Conservation (phyloP, 2,329 filamentous ascomycete species). For the Alternaria burnsii region DNA sequence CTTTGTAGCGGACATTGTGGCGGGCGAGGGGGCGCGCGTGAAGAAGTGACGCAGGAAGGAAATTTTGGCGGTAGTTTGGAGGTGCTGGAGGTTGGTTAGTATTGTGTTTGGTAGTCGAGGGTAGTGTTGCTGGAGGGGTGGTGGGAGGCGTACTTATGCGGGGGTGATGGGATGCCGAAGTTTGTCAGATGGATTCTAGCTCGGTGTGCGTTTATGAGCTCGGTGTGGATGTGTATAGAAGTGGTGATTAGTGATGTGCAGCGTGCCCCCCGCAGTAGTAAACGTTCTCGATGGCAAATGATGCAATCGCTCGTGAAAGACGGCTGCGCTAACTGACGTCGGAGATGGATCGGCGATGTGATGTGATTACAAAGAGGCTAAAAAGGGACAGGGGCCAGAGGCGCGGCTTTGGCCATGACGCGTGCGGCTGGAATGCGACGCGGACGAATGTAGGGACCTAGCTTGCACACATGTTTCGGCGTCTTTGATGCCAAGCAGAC, state of each 20-base stretch:
- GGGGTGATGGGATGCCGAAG: background rate
- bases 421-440: slow-evolving; percentile 10
- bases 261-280: slow-evolving; percentile 37
- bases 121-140: background rate
- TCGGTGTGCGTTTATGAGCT: background rate
- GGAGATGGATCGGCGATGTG: slow-evolving; percentile 14
- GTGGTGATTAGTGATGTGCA: slow-evolving; percentile 37
- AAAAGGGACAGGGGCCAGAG: background rate
- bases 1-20: slow-evolving; percentile 83
- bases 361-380: slow-evolving; percentile 21
- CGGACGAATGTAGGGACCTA: slow-evolving; percentile 8
- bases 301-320: slow-evolving; percentile 38
- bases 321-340: slow-evolving; percentile 14
- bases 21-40: slow-evolving; percentile 64
- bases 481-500: background rate
- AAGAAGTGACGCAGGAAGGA: slow-evolving; percentile 79
- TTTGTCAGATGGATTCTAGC: background rate
- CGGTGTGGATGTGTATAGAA: slow-evolving; percentile 14
- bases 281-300: slow-evolving; percentile 31
- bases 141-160: background rate
- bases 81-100: slow-evolving; percentile 5
- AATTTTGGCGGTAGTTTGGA: slow-evolving; percentile 59
- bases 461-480: slow-evolving; percentile 5
- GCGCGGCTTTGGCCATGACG: slow-evolving; percentile 8
- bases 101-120: background rate